phyloP scores from a whole-genome alignment of 352 stramenopile genomes.

The Phytophthora sp. region DNA sequence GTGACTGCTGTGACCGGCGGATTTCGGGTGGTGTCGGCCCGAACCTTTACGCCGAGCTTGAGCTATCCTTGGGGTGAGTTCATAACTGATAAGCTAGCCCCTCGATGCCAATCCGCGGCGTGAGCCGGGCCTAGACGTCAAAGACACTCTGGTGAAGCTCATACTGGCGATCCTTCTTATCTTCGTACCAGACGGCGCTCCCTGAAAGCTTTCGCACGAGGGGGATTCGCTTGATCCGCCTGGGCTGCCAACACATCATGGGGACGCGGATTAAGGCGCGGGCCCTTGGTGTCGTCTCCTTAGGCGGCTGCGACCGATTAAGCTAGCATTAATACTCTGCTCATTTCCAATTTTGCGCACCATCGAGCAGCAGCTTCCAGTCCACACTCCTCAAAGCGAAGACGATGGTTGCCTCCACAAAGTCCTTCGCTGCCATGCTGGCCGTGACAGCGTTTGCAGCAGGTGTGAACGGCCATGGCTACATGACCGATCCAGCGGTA shows the following conservation, averaged over 20 bases:
- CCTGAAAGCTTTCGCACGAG: constrained; percentile 9
- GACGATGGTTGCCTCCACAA: constrained; percentile 21
- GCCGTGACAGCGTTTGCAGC: constrained; percentile 1
- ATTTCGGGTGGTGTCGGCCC: constrained; percentile 14
- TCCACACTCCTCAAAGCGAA: background rate
- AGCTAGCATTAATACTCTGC: constrained; percentile 6
- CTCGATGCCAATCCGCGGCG: too few relatives aligned
- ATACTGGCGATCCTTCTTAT: constrained; percentile 15
- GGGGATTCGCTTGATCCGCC: constrained; percentile 21
- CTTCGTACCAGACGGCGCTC: background rate
- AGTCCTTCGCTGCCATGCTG: constrained; percentile 12
- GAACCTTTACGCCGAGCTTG: constrained; percentile 21
- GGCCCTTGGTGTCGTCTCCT: background rate
- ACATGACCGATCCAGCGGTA: constrained; percentile 27
- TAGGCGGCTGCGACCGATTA: constrained; percentile 3
- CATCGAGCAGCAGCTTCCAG: constrained; percentile 7
- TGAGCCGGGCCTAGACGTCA: constrained; percentile 11
- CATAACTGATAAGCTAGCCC: constrained; percentile 9
- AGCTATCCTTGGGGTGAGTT: constrained; percentile 18
- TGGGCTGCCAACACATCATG: constrained; percentile 24
- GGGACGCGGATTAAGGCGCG: background rate
- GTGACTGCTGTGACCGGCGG: constrained; percentile 7
- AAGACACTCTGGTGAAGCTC: background rate
- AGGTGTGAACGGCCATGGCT: background rate
- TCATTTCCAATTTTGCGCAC: constrained; percentile 24